Conservation (phyloP, 768 basidiomycete species). For the Leucosporidium scottii region DNA sequence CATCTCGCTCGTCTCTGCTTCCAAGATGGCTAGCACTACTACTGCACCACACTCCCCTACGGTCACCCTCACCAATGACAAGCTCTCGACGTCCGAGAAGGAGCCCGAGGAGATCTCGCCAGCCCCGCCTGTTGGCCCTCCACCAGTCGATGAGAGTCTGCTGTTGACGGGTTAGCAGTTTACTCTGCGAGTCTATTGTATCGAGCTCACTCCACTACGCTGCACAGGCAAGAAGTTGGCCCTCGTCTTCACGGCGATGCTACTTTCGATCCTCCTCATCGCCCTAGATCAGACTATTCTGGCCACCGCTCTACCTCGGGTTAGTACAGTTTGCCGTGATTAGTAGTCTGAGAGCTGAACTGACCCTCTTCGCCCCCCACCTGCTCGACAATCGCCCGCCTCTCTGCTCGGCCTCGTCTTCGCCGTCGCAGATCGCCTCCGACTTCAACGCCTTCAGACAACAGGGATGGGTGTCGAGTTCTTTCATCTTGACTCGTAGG, state of each 20-base stretch:
- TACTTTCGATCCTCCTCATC: constrained; percentile 38
- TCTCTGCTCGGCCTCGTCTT: too few species aligned
- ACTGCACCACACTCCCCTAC: too few species aligned
- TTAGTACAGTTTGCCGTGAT: not conserved
- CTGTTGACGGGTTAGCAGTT: not conserved
- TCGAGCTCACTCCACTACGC: too few species aligned
- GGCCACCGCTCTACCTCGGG: constrained; percentile 10
- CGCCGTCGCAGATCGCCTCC: constrained; percentile 36
- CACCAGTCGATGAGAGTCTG: not conserved
- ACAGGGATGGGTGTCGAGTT: constrained; percentile 38
- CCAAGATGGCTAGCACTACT: too few species aligned
- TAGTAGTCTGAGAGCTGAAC: too few species aligned
- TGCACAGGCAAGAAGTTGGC: constrained; percentile 16
- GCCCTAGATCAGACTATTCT: constrained; percentile 46
- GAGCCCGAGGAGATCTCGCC: too few species aligned
- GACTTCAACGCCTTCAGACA: constrained; percentile 39
- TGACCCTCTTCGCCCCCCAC: constrained; percentile 9
- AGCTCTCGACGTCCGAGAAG: too few species aligned
- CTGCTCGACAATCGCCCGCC: too few species aligned
- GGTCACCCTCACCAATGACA: too few species aligned
- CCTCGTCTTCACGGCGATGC: constrained; percentile 10
- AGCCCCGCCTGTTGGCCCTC: not conserved
- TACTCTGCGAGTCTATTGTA: too few species aligned
- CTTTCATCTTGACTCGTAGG: constrained; percentile 38
- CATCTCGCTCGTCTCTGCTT: too few species aligned